Evolutionary conservation across 192 early-diverging fungal species (phyloP), one percentile per base, ranked within the genome.

Genomic region (Chytriomyces sp.): DNA sequence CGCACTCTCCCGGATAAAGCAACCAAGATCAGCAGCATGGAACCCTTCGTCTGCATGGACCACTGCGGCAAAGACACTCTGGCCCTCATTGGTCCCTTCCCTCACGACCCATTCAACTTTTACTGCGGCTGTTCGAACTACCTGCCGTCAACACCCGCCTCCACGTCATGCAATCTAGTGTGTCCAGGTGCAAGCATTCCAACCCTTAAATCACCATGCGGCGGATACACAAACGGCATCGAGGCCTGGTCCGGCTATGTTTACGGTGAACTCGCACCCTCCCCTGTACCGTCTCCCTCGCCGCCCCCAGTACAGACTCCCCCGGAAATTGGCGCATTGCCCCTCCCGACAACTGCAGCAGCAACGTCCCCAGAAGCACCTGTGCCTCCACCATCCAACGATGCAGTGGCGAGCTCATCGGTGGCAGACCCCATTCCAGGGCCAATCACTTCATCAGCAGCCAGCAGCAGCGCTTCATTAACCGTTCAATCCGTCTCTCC

Each of bases 221-320:
- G 66, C 9, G 66, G 66, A 35, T 67, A 46, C 16, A 35, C 16
- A 18, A 28, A 28, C 26, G 66, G 66, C 13, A 11, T 46, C 10
- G 26, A 23, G 13, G 66, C 66, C 16, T 67, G 66, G 66, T 45
- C 43, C 35, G 66, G 13, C 10, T 67, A 67, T 24, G 45, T 57
- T 5, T 57, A 57, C 20, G 53, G 53, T 20, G 20, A n/a, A 20
- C 53, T 57, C 53, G 3, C 35, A 35, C 53, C 53, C 16, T 57
- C 53, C 16, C 53, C 53, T 13, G 13, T 20, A 5, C 53, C 53
- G 53, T 57, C 53, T 20, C 53, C 53, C 20, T 57, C 53, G 20
- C 53, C 53, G 20, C 5, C 53, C 16, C 53, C 53, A 57, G 16
- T 35, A 3, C 53, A 57, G 16, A 13, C 3, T 20, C 16, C 53